A percentile compares a stretch with the other conserved stretches of the same genome.
These are phyloP conservation scores for Metarhizium sp. DNA, from an alignment of 2,329 filamentous ascomycete genomes.

Conservation along the genomic window DNA sequence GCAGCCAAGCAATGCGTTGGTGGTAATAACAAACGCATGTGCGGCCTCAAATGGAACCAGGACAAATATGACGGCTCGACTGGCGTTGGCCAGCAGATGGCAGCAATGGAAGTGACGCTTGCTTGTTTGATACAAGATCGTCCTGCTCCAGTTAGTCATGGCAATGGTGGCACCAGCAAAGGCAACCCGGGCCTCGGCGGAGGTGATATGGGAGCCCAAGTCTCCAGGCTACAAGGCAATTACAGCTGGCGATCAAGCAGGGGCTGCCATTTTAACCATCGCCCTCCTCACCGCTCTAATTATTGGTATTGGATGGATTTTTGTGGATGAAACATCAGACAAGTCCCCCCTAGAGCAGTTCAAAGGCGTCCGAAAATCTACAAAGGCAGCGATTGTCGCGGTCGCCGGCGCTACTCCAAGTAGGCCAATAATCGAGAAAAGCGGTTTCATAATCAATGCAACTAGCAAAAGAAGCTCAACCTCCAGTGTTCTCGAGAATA, in stretches of 20 bases:
- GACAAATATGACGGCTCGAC: slow-evolving; percentile 47
- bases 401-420: slow-evolving; percentile 13
- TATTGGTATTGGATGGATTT: slow-evolving; percentile 39
- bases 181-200: slow-evolving; percentile 38
- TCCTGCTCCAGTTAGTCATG: slow-evolving; percentile 32
- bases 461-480: slow-evolving; percentile 13
- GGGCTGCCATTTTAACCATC: slow-evolving; percentile 56
- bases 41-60: slow-evolving; percentile 50
- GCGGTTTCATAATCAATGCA: slow-evolving; percentile 3
- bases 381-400: slow-evolving; percentile 13
- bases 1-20: slow-evolving; percentile 50
- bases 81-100: slow-evolving; percentile 64
- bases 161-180: slow-evolving; percentile 48
- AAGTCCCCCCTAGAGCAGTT: slow-evolving; percentile 22
- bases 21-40: slow-evolving; percentile 46
- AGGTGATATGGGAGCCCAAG: slow-evolving; percentile 29
- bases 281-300: slow-evolving; percentile 45
- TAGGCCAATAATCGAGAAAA: slow-evolving; percentile 16
- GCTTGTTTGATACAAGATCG: slow-evolving; percentile 45
- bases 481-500: slow-evolving; percentile 12
- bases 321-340: slow-evolving; percentile 36
- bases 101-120: slow-evolving; percentile 55
- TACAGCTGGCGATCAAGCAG: slow-evolving; percentile 54
- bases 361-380: slow-evolving; percentile 14
- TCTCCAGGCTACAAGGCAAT: slow-evolving; percentile 18